phyloP scores from a whole-genome alignment of 163 green algal species.

The Chlorella variabilis region DNA sequence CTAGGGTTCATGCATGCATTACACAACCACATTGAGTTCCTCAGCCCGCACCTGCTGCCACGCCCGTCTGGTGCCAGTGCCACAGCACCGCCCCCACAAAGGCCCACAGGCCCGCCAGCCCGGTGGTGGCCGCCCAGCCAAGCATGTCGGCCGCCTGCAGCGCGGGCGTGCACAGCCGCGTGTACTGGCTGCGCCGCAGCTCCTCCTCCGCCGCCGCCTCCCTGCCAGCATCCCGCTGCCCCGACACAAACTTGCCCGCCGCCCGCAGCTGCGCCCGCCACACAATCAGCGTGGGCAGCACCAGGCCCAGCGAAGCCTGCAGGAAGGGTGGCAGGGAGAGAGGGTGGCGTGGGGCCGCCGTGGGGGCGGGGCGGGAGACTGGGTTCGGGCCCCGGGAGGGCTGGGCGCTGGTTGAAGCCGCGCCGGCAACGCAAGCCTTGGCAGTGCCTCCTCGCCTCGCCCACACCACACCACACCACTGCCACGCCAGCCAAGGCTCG shows the following conservation, averaged over 20 bases:
- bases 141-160: not conserved
- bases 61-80: too few relatives aligned
- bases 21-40: too few relatives aligned
- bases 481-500: too few relatives aligned
- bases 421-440: too few relatives aligned
- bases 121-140: not conserved
- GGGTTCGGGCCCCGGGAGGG: too few relatives aligned
- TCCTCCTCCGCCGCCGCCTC: not conserved
- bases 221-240: not conserved
- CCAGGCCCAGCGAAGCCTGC: not conserved
- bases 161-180: not conserved
- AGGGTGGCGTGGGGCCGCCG: too few relatives aligned
- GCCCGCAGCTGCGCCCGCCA: not conserved
- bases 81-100: not conserved
- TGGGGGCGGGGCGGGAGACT: not conserved
- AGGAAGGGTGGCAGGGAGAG: not conserved
- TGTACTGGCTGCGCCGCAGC: not conserved
- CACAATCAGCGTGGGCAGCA: not conserved
- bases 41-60: too few relatives aligned
- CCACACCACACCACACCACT: not conserved
- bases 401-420: too few relatives aligned
- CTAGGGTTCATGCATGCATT: too few relatives aligned
- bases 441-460: not conserved
- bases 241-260: not conserved
- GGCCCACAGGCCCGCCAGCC: not conserved